Evolutionary conservation across 176 grass and related monocot genomes (phyloP), one percentile per base, ranked within the genome.

Genomic region (Rhynchospora tenuis): DNA sequence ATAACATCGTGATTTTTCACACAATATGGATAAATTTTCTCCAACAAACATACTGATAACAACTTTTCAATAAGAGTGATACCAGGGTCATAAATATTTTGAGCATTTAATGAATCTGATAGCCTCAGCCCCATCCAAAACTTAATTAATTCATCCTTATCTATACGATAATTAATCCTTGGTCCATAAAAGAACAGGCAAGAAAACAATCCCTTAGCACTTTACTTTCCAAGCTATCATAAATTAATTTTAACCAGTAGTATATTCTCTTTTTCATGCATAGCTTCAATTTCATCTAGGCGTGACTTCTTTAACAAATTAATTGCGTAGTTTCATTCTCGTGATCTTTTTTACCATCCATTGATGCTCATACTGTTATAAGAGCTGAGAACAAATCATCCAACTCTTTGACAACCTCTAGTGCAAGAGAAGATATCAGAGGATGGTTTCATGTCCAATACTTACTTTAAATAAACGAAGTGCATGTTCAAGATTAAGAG

Each of bases 1-100:
- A 84, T 68, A 11, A 88, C 48, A 56, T 80, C 73, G 58, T 84
- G 81, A 50, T 84, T 80, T 77, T 70, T 84, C 14, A 88, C 82
- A 2, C 2, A 6, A 1, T 24, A 78, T 12, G 14, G 51, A 7
- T 2, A 22, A n/a, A n/a, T n/a, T 4, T 79, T 23, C 23, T 79
- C 75, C 6, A 28, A n/a, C 19, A 54, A 9, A 19, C 16, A 29
- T 11, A 61, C 45, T 17, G 65, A 60, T 15, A 85, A 0, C 22
- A 85, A 73, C 69, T 43, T 54, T 0, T 20, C 16, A 31, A 88
- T 88, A 9, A 62, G 12, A 1, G 6, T 5, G 33, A 64, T 46
- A 9, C 83, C 77, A 1, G 0, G 15, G 12, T 85, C 33, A 50
- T 85, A 78, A 48, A 54, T 9, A 17, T 63, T 84, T 59, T 10